These are phyloP conservation scores for Didymella sp. DNA, from an alignment of 2,329 filamentous ascomycete species.

Conservation along the genomic window DNA sequence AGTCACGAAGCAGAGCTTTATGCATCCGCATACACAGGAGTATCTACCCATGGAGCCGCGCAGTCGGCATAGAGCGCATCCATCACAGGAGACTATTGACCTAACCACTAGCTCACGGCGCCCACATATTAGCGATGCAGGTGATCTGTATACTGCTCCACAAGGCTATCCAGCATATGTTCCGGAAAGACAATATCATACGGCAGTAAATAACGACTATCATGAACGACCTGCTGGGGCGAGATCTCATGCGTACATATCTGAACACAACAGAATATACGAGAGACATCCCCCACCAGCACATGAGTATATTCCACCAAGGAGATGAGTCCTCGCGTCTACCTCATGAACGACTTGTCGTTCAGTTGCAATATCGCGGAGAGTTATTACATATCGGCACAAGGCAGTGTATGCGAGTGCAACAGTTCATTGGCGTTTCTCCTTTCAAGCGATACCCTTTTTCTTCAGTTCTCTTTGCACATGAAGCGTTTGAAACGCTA, in stretches of 20 bases:
- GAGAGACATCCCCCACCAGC: constrained; percentile 13
- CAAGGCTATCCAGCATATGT: constrained; percentile 22
- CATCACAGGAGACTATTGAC: constrained; percentile 30
- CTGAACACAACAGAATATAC: constrained; percentile 14
- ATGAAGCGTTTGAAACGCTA: background rate
- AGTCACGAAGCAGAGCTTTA: background rate
- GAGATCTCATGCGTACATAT: constrained; percentile 6
- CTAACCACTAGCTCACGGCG: constrained; percentile 36
- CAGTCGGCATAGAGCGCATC: constrained; percentile 20
- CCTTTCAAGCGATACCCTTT: constrained; percentile 37
- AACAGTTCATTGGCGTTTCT: constrained; percentile 25
- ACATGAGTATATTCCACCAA: constrained; percentile 25
- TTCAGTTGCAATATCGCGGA: background rate
- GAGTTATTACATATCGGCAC: background rate
- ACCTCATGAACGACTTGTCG: background rate
- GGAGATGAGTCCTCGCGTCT: constrained; percentile 19
- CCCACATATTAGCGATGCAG: constrained; percentile 12
- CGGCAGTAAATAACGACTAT: constrained; percentile 27
- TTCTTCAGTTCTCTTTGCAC: constrained; percentile 24
- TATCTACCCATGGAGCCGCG: constrained; percentile 20
- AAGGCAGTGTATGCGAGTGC: constrained; percentile 10
- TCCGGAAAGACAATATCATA: constrained; percentile 21
- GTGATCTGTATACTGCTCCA: constrained; percentile 13
- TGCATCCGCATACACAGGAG: constrained; percentile 7
- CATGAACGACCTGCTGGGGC: constrained; percentile 19